Conservation (phyloP, 1,139 yeast species). For the Candida albicans region DNA sequence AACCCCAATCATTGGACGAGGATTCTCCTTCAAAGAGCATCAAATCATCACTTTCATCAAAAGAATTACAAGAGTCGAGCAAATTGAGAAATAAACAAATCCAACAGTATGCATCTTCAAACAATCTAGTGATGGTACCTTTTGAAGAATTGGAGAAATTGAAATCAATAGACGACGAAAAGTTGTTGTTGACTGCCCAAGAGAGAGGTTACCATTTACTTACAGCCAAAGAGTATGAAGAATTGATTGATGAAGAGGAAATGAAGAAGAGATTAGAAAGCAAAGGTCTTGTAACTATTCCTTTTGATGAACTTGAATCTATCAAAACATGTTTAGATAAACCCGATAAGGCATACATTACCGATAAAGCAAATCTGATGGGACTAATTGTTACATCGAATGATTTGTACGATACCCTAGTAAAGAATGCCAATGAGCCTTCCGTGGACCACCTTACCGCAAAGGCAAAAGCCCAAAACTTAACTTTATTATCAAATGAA, state of each 20-base stretch:
- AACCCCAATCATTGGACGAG: constrained; percentile 7
- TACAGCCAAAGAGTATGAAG: constrained; percentile 26
- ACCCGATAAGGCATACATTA: constrained; percentile 32
- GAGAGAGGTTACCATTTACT: constrained; percentile 31
- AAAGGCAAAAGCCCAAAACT: constrained; percentile 23
- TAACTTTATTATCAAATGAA: constrained; percentile 10
- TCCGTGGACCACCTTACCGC: constrained; percentile 25
- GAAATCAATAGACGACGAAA: constrained; percentile 21
- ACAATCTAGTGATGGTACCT: constrained; percentile 51
- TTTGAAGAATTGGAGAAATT: constrained; percentile 44
- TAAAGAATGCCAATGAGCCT: constrained; percentile 22
- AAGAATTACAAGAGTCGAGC: constrained; percentile 18
- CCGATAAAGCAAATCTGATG: constrained; percentile 30
- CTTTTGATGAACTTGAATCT: constrained; percentile 22
- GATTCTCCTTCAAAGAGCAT: constrained; percentile 12
- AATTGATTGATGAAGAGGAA: constrained; percentile 31
- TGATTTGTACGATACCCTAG: constrained; percentile 30
- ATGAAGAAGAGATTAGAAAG: constrained; percentile 33
- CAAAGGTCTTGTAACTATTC: constrained; percentile 37
- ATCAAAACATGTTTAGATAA: constrained; percentile 16
- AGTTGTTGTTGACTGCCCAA: constrained; percentile 22
- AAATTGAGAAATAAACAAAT: constrained; percentile 27
- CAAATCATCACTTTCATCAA: constrained; percentile 20
- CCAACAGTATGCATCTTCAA: constrained; percentile 46
- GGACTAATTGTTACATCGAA: constrained; percentile 34